Base-by-base conservation (phyloP, 2,329 filamentous ascomycete species). In the Xylaria sp. region DNA sequence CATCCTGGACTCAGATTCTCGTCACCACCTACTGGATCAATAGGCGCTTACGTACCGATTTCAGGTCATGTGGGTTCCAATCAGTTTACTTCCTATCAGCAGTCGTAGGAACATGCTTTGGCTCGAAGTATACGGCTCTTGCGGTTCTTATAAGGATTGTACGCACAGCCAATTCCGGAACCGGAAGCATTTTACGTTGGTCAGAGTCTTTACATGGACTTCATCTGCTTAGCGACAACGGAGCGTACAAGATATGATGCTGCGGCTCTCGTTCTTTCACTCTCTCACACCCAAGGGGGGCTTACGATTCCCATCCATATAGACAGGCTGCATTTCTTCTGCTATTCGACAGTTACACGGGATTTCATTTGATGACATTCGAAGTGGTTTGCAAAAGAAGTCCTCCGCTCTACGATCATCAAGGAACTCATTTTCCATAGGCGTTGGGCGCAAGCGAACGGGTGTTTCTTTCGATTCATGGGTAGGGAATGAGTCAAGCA, bases 1-100 rank as follows among this genome's bases (percentile, higher is more conserved):
- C 74, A 70, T 32, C 53, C 70, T 18, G n/a, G 28, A 15, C 9
- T 46, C 1, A 39, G 70, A 58, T 70, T 71, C 18, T 43, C 74
- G 18, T 72, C 75, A 2, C 72, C 75, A 20, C 67, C 75, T 25
- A 70, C 70, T 36, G 46, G 66, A 32, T 65, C 71, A 2, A 66
- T 71, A 9, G 74, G 75, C 30, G 57, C 72, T 25, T 73, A 73
- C 41, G 70, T 73, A 69, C 23, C 62, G 32, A 71, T 66, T 28
- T 53, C 70, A 6, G 68, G 71, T 15, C 72, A 73, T 46, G 0
- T 48, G 18, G 18, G 53, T 28, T 68, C 72, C 55, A 72, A 69
- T 43, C 73, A 72, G 28, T 57, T 72, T 43, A 66, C 67, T 66
- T 66, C 73, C 55, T 74, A 73, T 53, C 74, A 73, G 36, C 73